These are phyloP conservation scores for Tubosaeta sp. DNA, from an alignment of 768 basidiomycete genomes.

Conservation along the genomic window DNA sequence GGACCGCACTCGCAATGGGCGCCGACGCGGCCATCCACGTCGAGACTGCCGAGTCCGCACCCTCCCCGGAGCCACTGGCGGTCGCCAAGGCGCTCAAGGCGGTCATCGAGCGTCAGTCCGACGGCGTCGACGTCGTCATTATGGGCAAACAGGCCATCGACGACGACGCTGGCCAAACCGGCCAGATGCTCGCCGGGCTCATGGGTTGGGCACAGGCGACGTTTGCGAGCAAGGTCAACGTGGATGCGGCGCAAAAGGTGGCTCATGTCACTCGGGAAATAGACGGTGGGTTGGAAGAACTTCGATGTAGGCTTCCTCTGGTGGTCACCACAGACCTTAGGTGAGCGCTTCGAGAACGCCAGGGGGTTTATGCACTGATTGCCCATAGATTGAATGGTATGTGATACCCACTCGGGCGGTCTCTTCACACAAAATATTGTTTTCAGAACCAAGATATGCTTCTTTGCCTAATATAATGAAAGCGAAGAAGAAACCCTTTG, in stretches of 20 bases:
- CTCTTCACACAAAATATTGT: neutral
- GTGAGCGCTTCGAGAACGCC: conserved; percentile 41
- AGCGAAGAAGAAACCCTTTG: conserved; percentile 97
- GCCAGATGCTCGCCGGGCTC: conserved; percentile 95
- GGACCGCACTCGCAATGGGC: conserved; percentile 97
- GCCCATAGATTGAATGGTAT: conserved; percentile 65
- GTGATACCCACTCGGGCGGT: conserved; percentile 3
- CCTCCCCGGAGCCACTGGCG: conserved; percentile 83
- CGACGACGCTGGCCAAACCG: conserved; percentile 92
- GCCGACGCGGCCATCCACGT: conserved; percentile 92
- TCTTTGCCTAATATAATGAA: conserved; percentile 98
- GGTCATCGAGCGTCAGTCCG: conserved; percentile 59
- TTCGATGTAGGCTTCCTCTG: conserved; percentile 74
- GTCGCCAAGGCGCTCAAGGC: conserved; percentile 84
- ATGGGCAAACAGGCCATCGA: conserved; percentile 99
- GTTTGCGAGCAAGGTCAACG: conserved; percentile 83
- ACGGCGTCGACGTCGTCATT: conserved; percentile 80
- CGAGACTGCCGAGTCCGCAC: conserved; percentile 69
- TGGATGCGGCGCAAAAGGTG: conserved; percentile 59
- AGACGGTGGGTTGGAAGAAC: conserved; percentile 87
- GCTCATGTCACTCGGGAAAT: conserved; percentile 83
- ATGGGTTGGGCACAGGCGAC: conserved; percentile 92
- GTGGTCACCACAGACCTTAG: conserved; percentile 92
- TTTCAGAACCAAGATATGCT: conserved; percentile 88
- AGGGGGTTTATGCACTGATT: neutral